These are phyloP conservation scores for Drosera spatulata DNA, from an alignment of 179 eudicot genomes.

Conservation along the genomic window DNA sequence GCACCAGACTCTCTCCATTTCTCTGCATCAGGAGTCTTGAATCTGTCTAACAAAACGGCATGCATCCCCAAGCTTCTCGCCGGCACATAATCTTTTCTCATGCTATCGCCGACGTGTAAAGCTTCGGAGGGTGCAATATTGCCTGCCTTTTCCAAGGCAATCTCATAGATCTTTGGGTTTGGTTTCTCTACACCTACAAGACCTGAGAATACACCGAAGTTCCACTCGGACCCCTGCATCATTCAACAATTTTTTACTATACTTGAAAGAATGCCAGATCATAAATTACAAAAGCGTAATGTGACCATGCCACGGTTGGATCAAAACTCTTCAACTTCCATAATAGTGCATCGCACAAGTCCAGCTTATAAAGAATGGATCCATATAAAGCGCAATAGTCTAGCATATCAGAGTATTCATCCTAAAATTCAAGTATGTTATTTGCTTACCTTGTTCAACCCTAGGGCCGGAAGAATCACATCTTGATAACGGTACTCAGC, in stretches of 20 bases:
- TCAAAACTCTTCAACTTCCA: too few species aligned
- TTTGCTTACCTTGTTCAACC: slow-evolving; percentile 32
- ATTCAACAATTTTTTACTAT: neutral
- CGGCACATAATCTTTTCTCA: slow-evolving; percentile 46
- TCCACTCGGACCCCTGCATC: slow-evolving; percentile 48
- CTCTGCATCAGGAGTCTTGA: slow-evolving; percentile 41
- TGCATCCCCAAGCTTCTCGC: slow-evolving; percentile 52
- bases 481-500: slow-evolving; percentile 50
- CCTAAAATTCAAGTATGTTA: too few species aligned
- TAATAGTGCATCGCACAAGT: too few species aligned
- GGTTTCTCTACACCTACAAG: slow-evolving; percentile 57
- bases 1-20: slow-evolving; percentile 47
- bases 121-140: slow-evolving; percentile 38
- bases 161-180: slow-evolving; percentile 34
- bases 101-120: slow-evolving; percentile 53
- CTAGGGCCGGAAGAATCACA: slow-evolving; percentile 52
- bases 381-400: too few species aligned
- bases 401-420: too few species aligned
- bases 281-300: neutral
- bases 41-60: slow-evolving; percentile 39
- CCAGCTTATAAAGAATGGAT: too few species aligned
- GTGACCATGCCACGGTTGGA: neutral
- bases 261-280: neutral
- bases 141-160: slow-evolving; percentile 49
- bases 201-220: slow-evolving; percentile 55